Percentiles rank a stretch among this genome's conserved stretches.
Conservation (phyloP, 1,284 basidiomycete genomes). For the Ceratobasidium sp. region DNA sequence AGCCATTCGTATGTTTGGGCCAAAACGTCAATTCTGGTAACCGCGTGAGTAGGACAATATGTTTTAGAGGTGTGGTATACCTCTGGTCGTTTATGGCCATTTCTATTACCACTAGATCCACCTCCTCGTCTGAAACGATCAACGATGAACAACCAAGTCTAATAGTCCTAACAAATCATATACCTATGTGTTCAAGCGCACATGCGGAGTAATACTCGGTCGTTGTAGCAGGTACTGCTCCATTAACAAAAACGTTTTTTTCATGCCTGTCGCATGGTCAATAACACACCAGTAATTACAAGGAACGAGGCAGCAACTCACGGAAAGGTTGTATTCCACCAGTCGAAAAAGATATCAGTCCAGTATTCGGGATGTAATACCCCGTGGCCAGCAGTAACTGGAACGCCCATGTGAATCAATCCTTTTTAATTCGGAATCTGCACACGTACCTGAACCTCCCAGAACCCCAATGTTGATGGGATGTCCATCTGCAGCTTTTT, state of each 20-base stretch:
- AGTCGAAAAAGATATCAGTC: conserved; percentile 37
- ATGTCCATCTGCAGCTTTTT: conserved; percentile 43
- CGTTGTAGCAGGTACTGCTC: conserved; percentile 44
- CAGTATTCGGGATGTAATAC: conserved; percentile 40
- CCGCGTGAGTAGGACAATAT: not conserved
- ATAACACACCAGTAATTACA: not conserved
- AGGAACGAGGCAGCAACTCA: conserved; percentile 9
- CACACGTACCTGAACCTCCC: conserved; percentile 41
- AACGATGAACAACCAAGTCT: not conserved
- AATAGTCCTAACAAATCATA: not conserved
- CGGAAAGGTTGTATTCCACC: conserved; percentile 43
- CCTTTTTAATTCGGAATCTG: not conserved
- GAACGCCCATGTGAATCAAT: not conserved
- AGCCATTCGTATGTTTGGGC: conserved; percentile 44
- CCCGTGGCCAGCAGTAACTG: conserved; percentile 44
- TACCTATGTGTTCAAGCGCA: conserved; percentile 43
- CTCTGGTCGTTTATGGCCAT: conserved; percentile 45
- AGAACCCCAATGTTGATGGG: conserved; percentile 44
- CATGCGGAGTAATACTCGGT: conserved; percentile 44
- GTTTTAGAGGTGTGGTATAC: conserved; percentile 3
- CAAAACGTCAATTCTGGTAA: conserved; percentile 39
- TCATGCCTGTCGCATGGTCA: conserved; percentile 6
- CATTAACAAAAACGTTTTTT: conserved; percentile 41
- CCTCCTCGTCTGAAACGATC: conserved; percentile 37
- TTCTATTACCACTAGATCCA: conserved; percentile 44